Evolutionary conservation across 306 rosid species (phyloP).

Genomic region (Medicago arabica): DNA sequence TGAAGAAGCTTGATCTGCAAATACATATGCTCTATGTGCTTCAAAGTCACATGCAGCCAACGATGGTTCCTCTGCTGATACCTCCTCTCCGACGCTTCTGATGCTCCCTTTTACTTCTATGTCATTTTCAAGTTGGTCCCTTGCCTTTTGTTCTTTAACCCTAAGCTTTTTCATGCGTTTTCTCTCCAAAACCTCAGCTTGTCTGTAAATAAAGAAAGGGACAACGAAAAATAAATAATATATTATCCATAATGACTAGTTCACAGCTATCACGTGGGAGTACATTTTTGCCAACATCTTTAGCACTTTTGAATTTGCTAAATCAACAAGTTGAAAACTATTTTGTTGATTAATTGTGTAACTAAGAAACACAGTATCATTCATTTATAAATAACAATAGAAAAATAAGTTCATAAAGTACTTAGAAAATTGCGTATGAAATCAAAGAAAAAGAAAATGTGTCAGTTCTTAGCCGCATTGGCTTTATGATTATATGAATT

Average conservation of each 20-base stretch:
- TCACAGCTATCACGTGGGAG: slow-evolving; percentile 29
- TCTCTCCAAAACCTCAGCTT: slow-evolving; percentile 79
- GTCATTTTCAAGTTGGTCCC: slow-evolving; percentile 58
- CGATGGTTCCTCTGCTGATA: slow-evolving; percentile 56
- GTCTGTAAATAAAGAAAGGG: slow-evolving; percentile 51
- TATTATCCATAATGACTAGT: slow-evolving; percentile 11
- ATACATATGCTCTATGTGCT: slow-evolving; percentile 42
- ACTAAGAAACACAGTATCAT: slow-evolving; percentile 4
- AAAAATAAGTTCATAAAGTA: neutral
- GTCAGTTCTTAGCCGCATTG: neutral
- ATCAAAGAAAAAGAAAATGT: slow-evolving; percentile 20
- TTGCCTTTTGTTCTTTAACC: slow-evolving; percentile 80
- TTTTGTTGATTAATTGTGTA: neutral
- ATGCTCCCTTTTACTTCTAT: slow-evolving; percentile 48
- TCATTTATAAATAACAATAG: slow-evolving; percentile 23
- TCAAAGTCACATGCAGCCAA: slow-evolving; percentile 46
- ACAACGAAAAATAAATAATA: slow-evolving; percentile 16
- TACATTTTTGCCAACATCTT: slow-evolving; percentile 4
- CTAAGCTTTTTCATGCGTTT: slow-evolving; percentile 86
- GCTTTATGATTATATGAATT: slow-evolving; percentile 15
- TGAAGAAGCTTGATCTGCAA: slow-evolving; percentile 44
- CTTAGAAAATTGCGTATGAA: slow-evolving; percentile 5
- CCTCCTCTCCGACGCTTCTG: slow-evolving; percentile 49
- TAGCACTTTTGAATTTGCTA: slow-evolving; percentile 11
- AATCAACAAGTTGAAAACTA: slow-evolving; percentile 29